Conservation (phyloP, 768 basidiomycete genomes). For the Crepidotus variabilis region DNA sequence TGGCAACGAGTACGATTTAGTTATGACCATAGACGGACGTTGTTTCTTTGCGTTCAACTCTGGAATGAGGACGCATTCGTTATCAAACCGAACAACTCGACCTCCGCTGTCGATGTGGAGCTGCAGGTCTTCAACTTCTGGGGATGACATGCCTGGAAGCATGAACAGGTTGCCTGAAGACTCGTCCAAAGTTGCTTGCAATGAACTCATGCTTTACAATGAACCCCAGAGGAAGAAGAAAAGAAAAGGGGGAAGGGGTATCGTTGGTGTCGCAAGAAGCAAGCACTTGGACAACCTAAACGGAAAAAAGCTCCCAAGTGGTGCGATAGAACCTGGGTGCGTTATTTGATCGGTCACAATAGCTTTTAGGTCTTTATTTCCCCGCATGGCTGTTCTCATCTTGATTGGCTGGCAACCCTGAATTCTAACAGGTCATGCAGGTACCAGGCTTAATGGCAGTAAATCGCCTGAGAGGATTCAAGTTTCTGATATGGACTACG, state of each 20-base stretch:
- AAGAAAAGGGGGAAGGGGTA: neutral
- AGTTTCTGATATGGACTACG: neutral
- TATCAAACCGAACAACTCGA: conserved; percentile 62
- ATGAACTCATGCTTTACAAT: neutral
- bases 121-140: conserved; percentile 5
- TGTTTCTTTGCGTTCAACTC: conserved; percentile 33
- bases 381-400: neutral
- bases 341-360: neutral
- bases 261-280: neutral
- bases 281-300: neutral
- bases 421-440: neutral
- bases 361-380: neutral
- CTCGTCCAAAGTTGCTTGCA: neutral
- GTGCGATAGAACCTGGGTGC: neutral
- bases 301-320: conserved; percentile 2
- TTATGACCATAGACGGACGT: conserved; percentile 48
- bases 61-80: conserved; percentile 74
- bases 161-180: conserved; percentile 12
- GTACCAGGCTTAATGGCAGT: neutral
- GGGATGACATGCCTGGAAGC: conserved; percentile 16
- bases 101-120: conserved; percentile 1
- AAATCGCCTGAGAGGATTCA: no score
- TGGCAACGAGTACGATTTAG: conserved; percentile 66
- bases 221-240: neutral
- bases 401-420: neutral